A percentile compares a stretch with the other conserved stretches of the same genome.
phyloP scores from a whole-genome alignment of 169 alveolate genomes.

The Perkinsus chesapeaki region DNA sequence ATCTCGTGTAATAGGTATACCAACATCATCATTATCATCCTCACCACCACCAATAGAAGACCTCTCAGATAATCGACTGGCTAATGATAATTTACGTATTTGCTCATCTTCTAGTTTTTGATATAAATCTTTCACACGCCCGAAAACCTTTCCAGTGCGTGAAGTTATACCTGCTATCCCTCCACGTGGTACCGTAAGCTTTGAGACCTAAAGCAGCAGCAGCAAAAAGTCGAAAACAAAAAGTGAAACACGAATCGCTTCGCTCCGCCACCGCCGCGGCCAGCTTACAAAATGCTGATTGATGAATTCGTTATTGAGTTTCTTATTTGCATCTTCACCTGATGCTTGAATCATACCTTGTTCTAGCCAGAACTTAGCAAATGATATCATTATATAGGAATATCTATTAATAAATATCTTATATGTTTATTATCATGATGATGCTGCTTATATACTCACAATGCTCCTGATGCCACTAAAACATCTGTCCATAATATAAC shows the following conservation, averaged over 20 bases:
- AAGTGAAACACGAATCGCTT: background rate
- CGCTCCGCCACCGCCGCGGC: background rate
- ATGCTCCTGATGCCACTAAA: background rate
- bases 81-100: background rate
- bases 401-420: background rate
- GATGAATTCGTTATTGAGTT: background rate
- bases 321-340: background rate
- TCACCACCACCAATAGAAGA: background rate
- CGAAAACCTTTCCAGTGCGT: background rate
- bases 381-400: background rate
- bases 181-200: background rate
- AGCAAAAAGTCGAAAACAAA: background rate
- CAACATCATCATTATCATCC: background rate
- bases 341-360: background rate
- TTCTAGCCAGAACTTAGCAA: background rate
- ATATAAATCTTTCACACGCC: background rate
- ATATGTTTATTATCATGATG: background rate
- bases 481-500: background rate
- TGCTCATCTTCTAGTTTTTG: background rate
- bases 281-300: background rate
- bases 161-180: background rate
- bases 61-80: background rate
- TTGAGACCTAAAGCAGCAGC: background rate
- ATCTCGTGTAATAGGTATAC: background rate
- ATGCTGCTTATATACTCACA: background rate